Evolutionary conservation across 495 filamentous ascomycete species (phyloP).

Genomic region (Parathielavia appendiculata): DNA sequence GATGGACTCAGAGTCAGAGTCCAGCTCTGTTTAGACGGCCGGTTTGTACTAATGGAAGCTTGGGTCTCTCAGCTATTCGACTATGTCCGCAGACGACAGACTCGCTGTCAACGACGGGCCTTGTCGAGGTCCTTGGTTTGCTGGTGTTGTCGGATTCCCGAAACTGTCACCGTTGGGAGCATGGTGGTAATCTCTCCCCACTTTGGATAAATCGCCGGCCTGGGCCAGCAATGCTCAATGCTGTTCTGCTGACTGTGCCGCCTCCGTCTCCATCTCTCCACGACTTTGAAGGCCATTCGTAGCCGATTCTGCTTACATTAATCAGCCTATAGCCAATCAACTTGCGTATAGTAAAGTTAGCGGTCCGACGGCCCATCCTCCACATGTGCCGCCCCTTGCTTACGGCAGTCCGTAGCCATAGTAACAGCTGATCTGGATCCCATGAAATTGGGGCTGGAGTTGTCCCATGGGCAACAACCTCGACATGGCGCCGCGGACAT

Average conservation of each 20-base stretch:
- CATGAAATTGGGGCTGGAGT: too few species aligned
- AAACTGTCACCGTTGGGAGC: constrained; percentile 23
- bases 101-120: too few species aligned
- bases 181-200: constrained; percentile 25
- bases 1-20: too few species aligned
- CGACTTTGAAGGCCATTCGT: constrained; percentile 11
- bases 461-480: too few species aligned
- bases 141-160: constrained; percentile 20
- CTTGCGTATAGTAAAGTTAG: constrained; percentile 25
- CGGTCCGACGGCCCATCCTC: constrained; percentile 32
- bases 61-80: too few species aligned
- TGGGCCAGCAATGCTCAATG: constrained; percentile 19
- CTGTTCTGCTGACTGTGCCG: constrained; percentile 8
- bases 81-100: too few species aligned
- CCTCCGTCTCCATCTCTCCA: constrained; percentile 27
- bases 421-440: too few species aligned
- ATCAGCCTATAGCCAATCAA: constrained; percentile 33
- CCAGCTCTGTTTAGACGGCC: too few species aligned
- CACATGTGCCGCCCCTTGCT: constrained; percentile 1
- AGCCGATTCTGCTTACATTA: constrained; percentile 13
- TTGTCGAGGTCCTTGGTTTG: constrained; percentile 11
- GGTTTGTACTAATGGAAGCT: too few species aligned
- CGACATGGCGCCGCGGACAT: too few species aligned
- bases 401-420: too few species aligned
- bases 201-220: constrained; percentile 33